phyloP scores from a whole-genome alignment of 2,329 filamentous ascomycete species.

The Monilinia polystroma region DNA sequence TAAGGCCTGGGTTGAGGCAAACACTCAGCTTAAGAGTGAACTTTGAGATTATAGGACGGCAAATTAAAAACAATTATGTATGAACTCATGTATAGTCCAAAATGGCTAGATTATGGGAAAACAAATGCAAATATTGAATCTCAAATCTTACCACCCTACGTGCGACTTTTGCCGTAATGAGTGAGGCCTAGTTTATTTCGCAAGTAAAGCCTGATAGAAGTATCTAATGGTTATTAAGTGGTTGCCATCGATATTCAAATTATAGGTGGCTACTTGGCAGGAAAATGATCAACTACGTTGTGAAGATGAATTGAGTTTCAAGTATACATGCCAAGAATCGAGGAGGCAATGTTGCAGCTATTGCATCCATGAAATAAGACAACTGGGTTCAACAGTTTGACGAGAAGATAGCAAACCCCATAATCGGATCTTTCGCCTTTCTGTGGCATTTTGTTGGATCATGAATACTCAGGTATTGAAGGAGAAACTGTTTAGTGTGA shows the following conservation, averaged over 20 bases:
- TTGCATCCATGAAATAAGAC: no score
- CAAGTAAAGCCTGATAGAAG: neutral
- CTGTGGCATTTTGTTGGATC: neutral
- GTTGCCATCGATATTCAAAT: neutral
- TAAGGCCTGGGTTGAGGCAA: conserved; percentile 66
- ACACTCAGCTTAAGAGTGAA: conserved; percentile 42
- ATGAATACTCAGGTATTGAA: neutral
- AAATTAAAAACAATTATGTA: neutral
- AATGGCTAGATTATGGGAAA: neutral
- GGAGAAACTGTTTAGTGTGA: neutral
- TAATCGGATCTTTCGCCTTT: neutral
- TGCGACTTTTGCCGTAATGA: neutral
- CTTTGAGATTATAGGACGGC: conserved; percentile 27
- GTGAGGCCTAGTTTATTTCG: neutral
- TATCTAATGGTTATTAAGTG: neutral
- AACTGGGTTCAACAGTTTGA: no score
- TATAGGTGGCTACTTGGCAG: no score
- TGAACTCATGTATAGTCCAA: neutral
- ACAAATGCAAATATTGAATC: conserved; percentile 1
- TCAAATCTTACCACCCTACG: neutral
- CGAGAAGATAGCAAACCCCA: no score
- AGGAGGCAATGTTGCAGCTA: neutral
- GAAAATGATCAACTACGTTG: no score
- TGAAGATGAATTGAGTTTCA: no score
- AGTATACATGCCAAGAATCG: neutral